Percentiles rank a stretch among this genome's conserved stretches.
Conservation (phyloP, 2,329 filamentous ascomycete species). For the Monilinia fructicola region DNA sequence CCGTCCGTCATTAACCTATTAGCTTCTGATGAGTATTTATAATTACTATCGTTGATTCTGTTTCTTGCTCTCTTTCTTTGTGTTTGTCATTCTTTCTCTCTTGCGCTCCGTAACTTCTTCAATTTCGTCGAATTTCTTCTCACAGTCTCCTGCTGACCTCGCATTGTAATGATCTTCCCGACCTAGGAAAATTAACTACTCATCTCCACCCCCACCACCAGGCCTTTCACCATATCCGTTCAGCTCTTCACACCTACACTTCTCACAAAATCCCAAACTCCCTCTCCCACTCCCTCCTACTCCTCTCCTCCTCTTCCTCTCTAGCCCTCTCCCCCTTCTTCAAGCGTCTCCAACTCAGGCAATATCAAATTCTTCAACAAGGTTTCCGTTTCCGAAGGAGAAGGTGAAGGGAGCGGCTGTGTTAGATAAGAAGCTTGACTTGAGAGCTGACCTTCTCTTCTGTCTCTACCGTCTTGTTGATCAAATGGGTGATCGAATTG, state of each 20-base stretch:
- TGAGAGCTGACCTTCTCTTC: neutral
- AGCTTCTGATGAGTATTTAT: too few relatives aligned
- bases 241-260: too few relatives aligned
- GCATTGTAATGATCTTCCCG: too few relatives aligned
- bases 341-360: constrained; percentile 18
- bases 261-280: constrained; percentile 21
- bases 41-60: too few relatives aligned
- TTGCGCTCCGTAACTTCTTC: too few relatives aligned
- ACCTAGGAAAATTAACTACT: neutral
- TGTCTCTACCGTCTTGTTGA: neutral
- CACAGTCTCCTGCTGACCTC: too few relatives aligned
- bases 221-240: neutral
- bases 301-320: constrained; percentile 18
- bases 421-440: constrained; percentile 6
- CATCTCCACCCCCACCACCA: neutral
- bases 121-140: too few relatives aligned
- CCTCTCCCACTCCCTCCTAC: constrained; percentile 19
- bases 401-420: constrained; percentile 3
- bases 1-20: too few relatives aligned
- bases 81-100: too few relatives aligned
- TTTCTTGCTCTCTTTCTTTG: too few relatives aligned
- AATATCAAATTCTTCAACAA: constrained; percentile 20
- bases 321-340: constrained; percentile 16
- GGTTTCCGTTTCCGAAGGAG: constrained; percentile 18
- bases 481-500: neutral